Evolutionary conservation across 345 rosid species (phyloP).

Genomic region (Pugionium cornutum): DNA sequence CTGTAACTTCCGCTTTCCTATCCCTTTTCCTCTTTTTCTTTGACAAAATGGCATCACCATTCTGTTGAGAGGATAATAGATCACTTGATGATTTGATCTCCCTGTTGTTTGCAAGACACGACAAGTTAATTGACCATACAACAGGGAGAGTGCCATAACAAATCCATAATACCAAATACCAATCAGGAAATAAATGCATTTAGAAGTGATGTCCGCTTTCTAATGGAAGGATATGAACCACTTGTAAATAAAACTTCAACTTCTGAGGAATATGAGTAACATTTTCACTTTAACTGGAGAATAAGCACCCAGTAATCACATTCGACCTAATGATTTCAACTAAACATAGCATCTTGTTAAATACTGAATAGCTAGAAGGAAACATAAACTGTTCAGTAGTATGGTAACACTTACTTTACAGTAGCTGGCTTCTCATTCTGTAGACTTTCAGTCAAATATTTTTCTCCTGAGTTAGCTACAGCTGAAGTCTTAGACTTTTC

Average conservation of each 20-base stretch:
- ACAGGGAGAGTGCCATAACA: not conserved
- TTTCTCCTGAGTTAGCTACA: conserved; percentile 13
- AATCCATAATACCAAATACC: conserved; percentile 15
- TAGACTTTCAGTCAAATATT: conserved; percentile 14
- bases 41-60: conserved; percentile 23
- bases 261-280: not conserved
- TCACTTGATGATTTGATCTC: conserved; percentile 22
- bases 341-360: not conserved
- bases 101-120: conserved; percentile 11
- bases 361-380: conserved; percentile 14
- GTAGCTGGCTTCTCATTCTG: conserved; percentile 37
- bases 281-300: conserved; percentile 2
- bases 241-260: not conserved
- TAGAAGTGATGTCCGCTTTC: conserved; percentile 1
- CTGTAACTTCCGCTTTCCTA: conserved; percentile 40
- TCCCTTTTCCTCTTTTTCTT: conserved; percentile 43
- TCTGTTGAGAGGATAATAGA: conserved; percentile 5
- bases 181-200: not conserved
- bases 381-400: conserved; percentile 4
- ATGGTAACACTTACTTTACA: conserved; percentile 30
- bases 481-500: conserved; percentile 17
- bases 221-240: conserved; percentile 1
- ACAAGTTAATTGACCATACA: not conserved
- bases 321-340: not conserved
- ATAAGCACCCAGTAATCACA: no score